Evolutionary conservation across 2,329 filamentous ascomycete genomes (phyloP), one percentile per base, ranked within the genome.

Genomic region (Xylaria digitata): DNA sequence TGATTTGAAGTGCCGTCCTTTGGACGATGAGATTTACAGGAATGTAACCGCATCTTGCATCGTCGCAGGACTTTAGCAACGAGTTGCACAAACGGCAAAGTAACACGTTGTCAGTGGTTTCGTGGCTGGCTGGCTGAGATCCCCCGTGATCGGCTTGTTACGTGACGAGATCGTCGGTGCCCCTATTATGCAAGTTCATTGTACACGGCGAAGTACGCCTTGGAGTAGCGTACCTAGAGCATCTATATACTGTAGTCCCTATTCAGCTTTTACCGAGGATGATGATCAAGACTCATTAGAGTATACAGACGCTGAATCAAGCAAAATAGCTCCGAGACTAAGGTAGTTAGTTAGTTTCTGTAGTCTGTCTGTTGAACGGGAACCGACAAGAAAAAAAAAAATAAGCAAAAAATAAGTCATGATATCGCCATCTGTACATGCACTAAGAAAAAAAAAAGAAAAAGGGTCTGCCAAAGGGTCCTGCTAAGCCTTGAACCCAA

Each of bases 91-190:
- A 64, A 62, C 19, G n/a, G 55, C 52, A 13, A 46, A 40, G 50
- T 30, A 61, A 42, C 55, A 55, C 66, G 63, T 60, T 23, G 63
- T 49, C 34, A 53, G 17, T 34, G 50, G 66, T 40, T 55, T 11
- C 2, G 40, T 59, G 56, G 55, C 40, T 45, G 8, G 30, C 37
- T 45, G 54, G 43, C 54, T 56, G 37, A 61, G 56, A 64, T 58
- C 30, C 37, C 11, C 56, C 52, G 50, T 30, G 56, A 53, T 55
- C 52, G 54, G 48, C 61, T 63, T 59, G 54, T 46, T 45, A 61
- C 70, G 70, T 72, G 65, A 73, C 70, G 62, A 61, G 72, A 73
- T 73, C 69, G 68, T 70, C 73, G 65, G 30, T 61, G 19, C 32
- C 54, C 66, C 48, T 58, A 42, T 68, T 43, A 68, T 63, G 56